phyloP scores from a whole-genome alignment of 805 yeast species.

The Pichia phayaonensis region DNA sequence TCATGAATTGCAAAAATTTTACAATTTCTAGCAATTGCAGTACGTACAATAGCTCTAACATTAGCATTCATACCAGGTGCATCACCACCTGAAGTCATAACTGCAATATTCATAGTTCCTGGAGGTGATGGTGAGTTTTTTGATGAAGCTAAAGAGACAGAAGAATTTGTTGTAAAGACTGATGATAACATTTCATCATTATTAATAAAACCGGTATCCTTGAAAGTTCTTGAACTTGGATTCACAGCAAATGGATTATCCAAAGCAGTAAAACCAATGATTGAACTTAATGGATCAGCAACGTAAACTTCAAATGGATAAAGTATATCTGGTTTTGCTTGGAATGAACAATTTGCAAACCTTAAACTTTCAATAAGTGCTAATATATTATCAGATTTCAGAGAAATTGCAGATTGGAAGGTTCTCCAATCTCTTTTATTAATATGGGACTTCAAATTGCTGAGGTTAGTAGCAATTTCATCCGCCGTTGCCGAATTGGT shows the following conservation, averaged over 20 bases:
- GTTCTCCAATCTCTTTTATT: conserved; percentile 44
- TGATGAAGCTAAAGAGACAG: not conserved
- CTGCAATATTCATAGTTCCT: conserved; percentile 42
- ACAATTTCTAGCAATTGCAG: conserved; percentile 59
- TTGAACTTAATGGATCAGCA: conserved; percentile 76
- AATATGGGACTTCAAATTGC: conserved; percentile 23
- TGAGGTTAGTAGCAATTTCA: conserved; percentile 21
- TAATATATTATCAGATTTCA: conserved; percentile 37
- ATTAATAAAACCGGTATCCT: not conserved
- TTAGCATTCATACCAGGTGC: conserved; percentile 79
- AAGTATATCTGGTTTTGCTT: conserved; percentile 62
- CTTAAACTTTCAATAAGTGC: conserved; percentile 30
- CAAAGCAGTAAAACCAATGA: conserved; percentile 70
- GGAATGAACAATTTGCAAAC: conserved; percentile 32
- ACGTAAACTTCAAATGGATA: conserved; percentile 71
- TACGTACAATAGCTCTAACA: conserved; percentile 64
- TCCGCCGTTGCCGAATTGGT: conserved; percentile 21
- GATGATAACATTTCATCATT: conserved; percentile 3
- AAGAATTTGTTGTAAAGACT: not conserved
- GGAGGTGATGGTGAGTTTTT: not conserved
- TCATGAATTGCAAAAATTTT: conserved; percentile 62
- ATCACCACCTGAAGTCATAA: conserved; percentile 79
- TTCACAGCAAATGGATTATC: conserved; percentile 42
- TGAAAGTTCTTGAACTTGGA: conserved; percentile 11
- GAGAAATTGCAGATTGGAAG: conserved; percentile 35